Base-by-base conservation (phyloP, 495 filamentous ascomycete genomes). In the Annulohypoxylon moriforme region DNA sequence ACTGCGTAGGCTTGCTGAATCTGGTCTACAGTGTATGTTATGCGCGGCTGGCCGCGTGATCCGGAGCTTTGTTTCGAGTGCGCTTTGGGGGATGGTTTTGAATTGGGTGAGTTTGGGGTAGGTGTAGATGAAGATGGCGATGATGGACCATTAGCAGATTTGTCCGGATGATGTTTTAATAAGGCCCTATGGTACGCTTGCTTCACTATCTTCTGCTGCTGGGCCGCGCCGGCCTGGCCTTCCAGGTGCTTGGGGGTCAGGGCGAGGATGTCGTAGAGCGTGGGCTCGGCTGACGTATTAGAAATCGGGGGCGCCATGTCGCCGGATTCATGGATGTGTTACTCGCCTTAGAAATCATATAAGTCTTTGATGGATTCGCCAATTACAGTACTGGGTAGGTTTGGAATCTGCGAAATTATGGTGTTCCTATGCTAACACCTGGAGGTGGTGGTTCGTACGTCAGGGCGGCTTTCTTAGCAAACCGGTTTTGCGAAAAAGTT, bases 101-200 rank as follows among this genome's bases (percentile, higher is more conserved):
- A 46, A 40, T n/a, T 11, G 9, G 33, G 33, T 4, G 33, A 2
- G 33, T 36, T 40, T 38, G 53, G 16, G 2, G 53, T 10, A 53
- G 18, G 0, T 46, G 71, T 31, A 36, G 74, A 7, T 66, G 46
- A 29, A 20, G 67, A 3, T 50, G 71, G 34, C 18, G 71, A 24
- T 38, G 73, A 52, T 31, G 71, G 47, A 55, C 6, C 33, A 20
- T 36, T 25, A 50, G 62, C 25, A 6, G 58, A 44, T 76, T 96
- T 96, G 83, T 97, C 94, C 0, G 94, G 94, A 78, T 97, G 94
- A 79, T 96, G 83, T 52, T 81, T 83, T 5, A 97, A 85, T 9
- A 97, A 85, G 1, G 94, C 90, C 69, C 87, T 88, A 72, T 89
- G 91, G 79, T 97, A 97, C 31, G 93, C 92, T 62, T 82, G 79